These are phyloP conservation scores for Piromyces sp. DNA, from an alignment of 192 early-diverging fungal species.

Conservation along the genomic window DNA sequence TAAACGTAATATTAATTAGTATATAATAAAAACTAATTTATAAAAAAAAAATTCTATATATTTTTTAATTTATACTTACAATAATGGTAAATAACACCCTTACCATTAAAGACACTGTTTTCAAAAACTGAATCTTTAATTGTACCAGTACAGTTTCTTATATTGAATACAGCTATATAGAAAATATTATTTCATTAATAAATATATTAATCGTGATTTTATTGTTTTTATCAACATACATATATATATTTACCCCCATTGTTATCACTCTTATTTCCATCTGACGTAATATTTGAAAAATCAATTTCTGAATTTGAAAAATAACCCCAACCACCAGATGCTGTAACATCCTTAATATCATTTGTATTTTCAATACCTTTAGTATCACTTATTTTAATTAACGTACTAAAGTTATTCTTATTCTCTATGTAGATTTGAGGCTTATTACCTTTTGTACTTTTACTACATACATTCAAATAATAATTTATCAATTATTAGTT, in stretches of 20 bases:
- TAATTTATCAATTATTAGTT: too few relatives aligned
- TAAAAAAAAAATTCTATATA: too few relatives aligned
- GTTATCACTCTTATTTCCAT: neutral
- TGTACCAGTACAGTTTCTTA: neutral
- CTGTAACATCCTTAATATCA: neutral
- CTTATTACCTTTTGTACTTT: neutral
- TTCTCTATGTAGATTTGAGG: neutral
- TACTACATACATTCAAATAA: neutral
- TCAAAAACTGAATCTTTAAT: neutral
- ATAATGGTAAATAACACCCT: neutral
- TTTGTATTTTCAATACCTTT: neutral
- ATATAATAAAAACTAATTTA: too few relatives aligned
- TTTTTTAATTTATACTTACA: neutral
- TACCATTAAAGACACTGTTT: neutral
- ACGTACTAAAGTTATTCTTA: neutral
- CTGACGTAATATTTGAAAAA: neutral
- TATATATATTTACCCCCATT: neutral
- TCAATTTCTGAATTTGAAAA: neutral
- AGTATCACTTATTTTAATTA: neutral
- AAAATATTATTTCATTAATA: too few relatives aligned
- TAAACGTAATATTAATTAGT: too few relatives aligned
- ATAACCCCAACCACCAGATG: neutral
- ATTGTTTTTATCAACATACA: too few relatives aligned
- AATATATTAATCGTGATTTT: too few relatives aligned
- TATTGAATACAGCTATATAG: neutral